Conservation (phyloP, 495 filamentous ascomycete genomes). For the Penicillium longicatenatum region DNA sequence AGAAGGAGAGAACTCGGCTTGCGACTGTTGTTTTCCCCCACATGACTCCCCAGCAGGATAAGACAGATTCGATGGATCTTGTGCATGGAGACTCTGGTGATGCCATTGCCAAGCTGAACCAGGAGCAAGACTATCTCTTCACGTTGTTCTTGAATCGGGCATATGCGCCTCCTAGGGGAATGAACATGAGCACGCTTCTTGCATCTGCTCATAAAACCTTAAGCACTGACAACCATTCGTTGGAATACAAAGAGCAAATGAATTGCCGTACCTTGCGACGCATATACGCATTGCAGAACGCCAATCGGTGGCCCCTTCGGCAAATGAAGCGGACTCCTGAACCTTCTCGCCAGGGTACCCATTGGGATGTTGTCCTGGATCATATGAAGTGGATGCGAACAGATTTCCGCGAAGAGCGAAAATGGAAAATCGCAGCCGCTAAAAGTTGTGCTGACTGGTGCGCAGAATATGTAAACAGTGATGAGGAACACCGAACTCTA, state of each 20-base stretch:
- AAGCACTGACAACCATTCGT: conserved; percentile 72
- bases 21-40: conserved; percentile 84
- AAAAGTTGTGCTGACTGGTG: conserved; percentile 76
- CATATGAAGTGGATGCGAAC: conserved; percentile 98
- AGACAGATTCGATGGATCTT: conserved; percentile 38
- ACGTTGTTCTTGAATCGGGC: conserved; percentile 74
- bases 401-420: conserved; percentile 90
- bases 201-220: conserved; percentile 79
- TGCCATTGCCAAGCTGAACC: conserved; percentile 49
- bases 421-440: conserved; percentile 86
- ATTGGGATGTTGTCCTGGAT: conserved; percentile 82
- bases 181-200: conserved; percentile 67
- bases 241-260: conserved; percentile 78
- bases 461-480: conserved; percentile 72
- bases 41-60: conserved; percentile 41
- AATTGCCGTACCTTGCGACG: conserved; percentile 79
- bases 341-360: conserved; percentile 69
- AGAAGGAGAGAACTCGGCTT: conserved; percentile 64
- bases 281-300: conserved; percentile 85
- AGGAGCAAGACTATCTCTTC: conserved; percentile 75
- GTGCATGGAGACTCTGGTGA: conserved; percentile 47
- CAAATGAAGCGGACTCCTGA: conserved; percentile 80
- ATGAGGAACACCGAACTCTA: conserved; percentile 57
- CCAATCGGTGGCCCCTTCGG: conserved; percentile 86
- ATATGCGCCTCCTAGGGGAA: conserved; percentile 59